These are phyloP conservation scores for Medicago ruthenica DNA, from an alignment of 306 rosid genomes.

Conservation along the genomic window DNA sequence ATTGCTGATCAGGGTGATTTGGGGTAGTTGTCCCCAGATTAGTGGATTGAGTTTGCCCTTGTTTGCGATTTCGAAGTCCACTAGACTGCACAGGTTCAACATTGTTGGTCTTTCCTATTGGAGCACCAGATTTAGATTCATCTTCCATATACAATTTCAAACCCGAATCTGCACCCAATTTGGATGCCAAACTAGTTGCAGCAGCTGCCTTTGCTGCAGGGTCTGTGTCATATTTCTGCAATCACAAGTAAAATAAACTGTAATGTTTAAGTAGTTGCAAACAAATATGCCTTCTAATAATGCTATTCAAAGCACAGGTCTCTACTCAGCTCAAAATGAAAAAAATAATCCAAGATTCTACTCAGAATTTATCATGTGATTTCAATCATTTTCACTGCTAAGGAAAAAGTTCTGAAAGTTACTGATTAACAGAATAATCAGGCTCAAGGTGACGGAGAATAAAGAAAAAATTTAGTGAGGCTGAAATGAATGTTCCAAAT, in stretches of 20 bases:
- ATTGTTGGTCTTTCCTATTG: slow-evolving; percentile 68
- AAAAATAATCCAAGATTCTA: slow-evolving; percentile 3
- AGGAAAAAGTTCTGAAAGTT: not conserved
- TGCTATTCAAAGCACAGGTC: slow-evolving; percentile 32
- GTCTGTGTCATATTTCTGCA: slow-evolving; percentile 93
- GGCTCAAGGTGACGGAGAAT: not conserved
- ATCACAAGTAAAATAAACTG: slow-evolving; percentile 40
- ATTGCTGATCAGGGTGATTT: slow-evolving; percentile 52
- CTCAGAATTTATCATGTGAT: not conserved
- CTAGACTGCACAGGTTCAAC: slow-evolving; percentile 60
- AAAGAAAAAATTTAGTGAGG: not conserved
- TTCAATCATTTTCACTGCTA: slow-evolving; percentile 1
- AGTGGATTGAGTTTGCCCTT: slow-evolving; percentile 49
- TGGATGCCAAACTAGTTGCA: slow-evolving; percentile 89
- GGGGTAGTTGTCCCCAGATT: slow-evolving; percentile 52
- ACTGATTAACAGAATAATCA: not conserved
- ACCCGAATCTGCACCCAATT: slow-evolving; percentile 91
- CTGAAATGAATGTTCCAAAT: not conserved
- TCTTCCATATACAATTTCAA: slow-evolving; percentile 69
- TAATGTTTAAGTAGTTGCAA: slow-evolving; percentile 11
- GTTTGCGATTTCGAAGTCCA: slow-evolving; percentile 83
- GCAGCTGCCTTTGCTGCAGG: slow-evolving; percentile 99
- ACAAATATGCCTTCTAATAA: slow-evolving; percentile 30
- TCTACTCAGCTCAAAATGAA: slow-evolving; percentile 8
- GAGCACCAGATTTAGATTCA: slow-evolving; percentile 50